phyloP scores from a whole-genome alignment of 1,284 basidiomycete genomes.

The Uromyces viciae-fabae region DNA sequence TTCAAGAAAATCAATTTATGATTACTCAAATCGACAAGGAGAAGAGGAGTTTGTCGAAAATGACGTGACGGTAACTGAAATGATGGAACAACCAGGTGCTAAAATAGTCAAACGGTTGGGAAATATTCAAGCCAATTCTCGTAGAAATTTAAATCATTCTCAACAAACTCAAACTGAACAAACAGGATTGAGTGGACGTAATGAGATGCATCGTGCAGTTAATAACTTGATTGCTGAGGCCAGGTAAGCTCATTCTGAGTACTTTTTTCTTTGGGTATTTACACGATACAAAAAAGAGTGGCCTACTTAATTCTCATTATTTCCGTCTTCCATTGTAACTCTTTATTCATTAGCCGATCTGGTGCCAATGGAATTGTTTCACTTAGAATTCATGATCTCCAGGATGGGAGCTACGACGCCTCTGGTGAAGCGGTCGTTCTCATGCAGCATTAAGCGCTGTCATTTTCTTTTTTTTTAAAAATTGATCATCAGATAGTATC shows the following conservation, averaged over 20 bases:
- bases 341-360: neutral
- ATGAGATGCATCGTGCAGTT: conserved; percentile 29
- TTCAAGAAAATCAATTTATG: neutral
- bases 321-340: too few species aligned
- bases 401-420: conserved; percentile 36
- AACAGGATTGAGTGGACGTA: neutral
- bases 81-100: neutral
- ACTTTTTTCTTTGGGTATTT: neutral
- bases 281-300: neutral
- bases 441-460: neutral
- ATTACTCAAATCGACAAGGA: neutral
- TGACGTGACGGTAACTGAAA: conserved; percentile 32
- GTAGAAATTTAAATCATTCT: neutral
- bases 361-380: conserved; percentile 34
- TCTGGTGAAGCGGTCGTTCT: conserved; percentile 38
- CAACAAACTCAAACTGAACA: neutral
- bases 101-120: conserved; percentile 21
- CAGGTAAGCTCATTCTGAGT: conserved; percentile 17
- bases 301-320: neutral
- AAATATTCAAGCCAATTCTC: conserved; percentile 25
- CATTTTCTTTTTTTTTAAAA: neutral
- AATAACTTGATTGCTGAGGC: conserved; percentile 34
- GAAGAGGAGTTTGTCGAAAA: conserved; percentile 7
- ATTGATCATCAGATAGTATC: neutral
- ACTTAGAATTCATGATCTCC: conserved; percentile 17